These are phyloP conservation scores for Omphalotus guepiniiformis DNA, from an alignment of 768 basidiomycete species.

Conservation along the genomic window DNA sequence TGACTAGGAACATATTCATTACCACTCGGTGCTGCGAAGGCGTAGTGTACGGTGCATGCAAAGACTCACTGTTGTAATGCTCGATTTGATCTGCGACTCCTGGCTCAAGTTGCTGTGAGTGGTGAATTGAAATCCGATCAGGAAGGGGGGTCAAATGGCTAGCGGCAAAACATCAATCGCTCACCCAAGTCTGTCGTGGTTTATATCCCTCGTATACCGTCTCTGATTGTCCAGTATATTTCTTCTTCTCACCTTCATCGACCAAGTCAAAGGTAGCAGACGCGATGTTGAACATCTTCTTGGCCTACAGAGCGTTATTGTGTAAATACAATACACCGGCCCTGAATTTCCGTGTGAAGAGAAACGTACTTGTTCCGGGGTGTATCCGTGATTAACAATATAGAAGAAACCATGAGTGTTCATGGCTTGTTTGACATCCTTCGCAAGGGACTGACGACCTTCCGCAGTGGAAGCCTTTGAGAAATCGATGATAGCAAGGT, in stretches of 20 bases:
- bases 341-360: too few species aligned
- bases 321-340: neutral
- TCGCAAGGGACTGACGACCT: conserved; percentile 32
- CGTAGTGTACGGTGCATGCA: neutral
- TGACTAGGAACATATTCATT: conserved; percentile 30
- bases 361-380: conserved; percentile 28
- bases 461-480: conserved; percentile 33
- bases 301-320: conserved; percentile 26
- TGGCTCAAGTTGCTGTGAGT: conserved; percentile 51
- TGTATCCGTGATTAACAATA: conserved; percentile 44
- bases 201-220: conserved; percentile 58
- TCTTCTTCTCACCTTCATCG: conserved; percentile 36
- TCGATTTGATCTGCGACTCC: conserved; percentile 64
- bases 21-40: neutral
- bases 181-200: conserved; percentile 49
- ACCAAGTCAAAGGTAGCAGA: conserved; percentile 41
- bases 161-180: conserved; percentile 2
- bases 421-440: conserved; percentile 43
- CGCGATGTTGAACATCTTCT: conserved; percentile 46
- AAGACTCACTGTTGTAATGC: conserved; percentile 51
- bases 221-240: conserved; percentile 35
- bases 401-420: conserved; percentile 43
- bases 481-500: conserved; percentile 51
- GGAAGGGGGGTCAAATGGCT: neutral
- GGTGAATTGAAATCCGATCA: too few species aligned